Evolutionary conservation across 495 filamentous ascomycete genomes (phyloP), one percentile per base, ranked within the genome.

Genomic region (Penicillium chermesinum): DNA sequence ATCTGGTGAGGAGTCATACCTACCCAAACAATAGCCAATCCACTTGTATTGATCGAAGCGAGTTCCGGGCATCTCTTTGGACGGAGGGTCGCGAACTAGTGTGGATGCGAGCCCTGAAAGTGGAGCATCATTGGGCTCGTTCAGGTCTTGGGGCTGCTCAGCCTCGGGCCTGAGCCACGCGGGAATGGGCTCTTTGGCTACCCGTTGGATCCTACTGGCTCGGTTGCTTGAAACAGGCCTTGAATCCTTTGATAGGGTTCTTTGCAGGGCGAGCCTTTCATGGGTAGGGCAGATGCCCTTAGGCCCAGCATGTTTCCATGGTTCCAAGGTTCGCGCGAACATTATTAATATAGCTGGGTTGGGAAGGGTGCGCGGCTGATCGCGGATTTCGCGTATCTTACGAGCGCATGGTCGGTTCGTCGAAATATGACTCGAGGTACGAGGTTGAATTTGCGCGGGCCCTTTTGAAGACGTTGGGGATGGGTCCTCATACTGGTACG

Each of bases 91-190:
- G 40, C 43, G 49, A 60, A 63, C 59, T 53, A 57, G 55, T 45
- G 59, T 63, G 59, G 57, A 52, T 55, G 46, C 50, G 54, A 63
- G 60, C 60, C 60, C 57, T 63, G 60, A 61, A 63, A 56, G 60
- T 63, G 60, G 60, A 57, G 46, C 27, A 21, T 41, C 5, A 4
- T 4, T 30, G 25, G 25, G 25, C 25, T 4, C 4, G 25, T 4
- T 30, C 25, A 27, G 38, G 41, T 39, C 45, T 51, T 49, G 42
- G 49, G 53, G 38, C 39, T 56, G 52, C 53, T 60, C 57, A 60
- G 57, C 54, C 57, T 49, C 52, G 50, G 30, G 54, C 41, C 50
- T 59, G 47, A 52, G 47, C 42, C 47, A 50, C 43, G 35, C 38
- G 36, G 10, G 38, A 14, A 25, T 19, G 8, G 22, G 19, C 14